Percentiles rank a stretch among this genome's conserved stretches.
Evolutionary conservation across 495 filamentous ascomycete genomes (phyloP).

Genomic region (Jackrogersella multiformis): DNA sequence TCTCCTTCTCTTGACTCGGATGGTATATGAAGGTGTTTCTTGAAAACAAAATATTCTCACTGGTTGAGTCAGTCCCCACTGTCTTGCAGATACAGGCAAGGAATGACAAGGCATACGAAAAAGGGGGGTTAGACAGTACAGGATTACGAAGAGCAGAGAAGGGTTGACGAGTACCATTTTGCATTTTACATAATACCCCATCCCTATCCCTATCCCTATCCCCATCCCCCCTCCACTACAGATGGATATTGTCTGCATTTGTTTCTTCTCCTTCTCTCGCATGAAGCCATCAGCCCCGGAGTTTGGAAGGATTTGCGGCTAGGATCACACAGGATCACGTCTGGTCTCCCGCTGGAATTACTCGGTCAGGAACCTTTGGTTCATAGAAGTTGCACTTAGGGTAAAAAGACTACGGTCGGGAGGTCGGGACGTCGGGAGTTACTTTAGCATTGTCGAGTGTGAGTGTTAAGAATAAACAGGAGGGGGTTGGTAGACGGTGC

Average conservation of each 20-base stretch:
- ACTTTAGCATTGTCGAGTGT: background rate
- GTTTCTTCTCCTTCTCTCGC: constrained; percentile 23
- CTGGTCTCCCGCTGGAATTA: constrained; percentile 14
- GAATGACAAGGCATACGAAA: constrained; percentile 25
- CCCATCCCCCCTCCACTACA: constrained; percentile 15
- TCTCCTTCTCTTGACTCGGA: background rate
- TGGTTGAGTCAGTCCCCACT: constrained; percentile 9
- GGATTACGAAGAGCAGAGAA: constrained; percentile 31
- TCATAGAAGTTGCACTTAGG: constrained; percentile 35
- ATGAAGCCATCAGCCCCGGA: constrained; percentile 35
- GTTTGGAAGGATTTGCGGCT: constrained; percentile 31
- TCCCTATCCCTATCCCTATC: no score
- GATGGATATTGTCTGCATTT: constrained; percentile 7
- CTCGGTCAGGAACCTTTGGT: constrained; percentile 19
- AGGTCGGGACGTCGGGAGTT: constrained; percentile 18
- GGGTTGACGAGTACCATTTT: constrained; percentile 23
- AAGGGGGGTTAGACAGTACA: constrained; percentile 33
- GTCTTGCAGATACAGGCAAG: constrained; percentile 10
- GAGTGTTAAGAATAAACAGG: constrained; percentile 38
- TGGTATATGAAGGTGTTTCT: constrained; percentile 6
- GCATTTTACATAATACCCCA: constrained; percentile 45
- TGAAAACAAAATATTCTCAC: constrained; percentile 2
- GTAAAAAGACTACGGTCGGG: constrained; percentile 16
- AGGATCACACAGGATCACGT: constrained; percentile 14
- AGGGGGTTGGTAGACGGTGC: constrained; percentile 5